These are phyloP conservation scores for Veloporphyrellus conicus DNA, from an alignment of 1,284 basidiomycete genomes.

Conservation along the genomic window DNA sequence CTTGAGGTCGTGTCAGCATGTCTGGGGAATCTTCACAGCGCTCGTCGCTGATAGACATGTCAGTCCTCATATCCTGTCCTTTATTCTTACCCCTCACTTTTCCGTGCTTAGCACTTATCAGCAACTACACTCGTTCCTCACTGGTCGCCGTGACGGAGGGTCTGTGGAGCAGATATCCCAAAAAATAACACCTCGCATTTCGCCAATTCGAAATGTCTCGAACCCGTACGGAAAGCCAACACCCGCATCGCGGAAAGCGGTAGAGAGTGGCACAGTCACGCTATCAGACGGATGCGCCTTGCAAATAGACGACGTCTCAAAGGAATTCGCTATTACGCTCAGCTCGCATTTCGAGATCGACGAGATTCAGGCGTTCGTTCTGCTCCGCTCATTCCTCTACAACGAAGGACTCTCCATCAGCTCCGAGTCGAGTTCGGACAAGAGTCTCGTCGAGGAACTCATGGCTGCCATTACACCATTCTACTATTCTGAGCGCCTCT, in stretches of 20 bases:
- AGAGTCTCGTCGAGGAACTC: constrained; percentile 50
- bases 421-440: constrained; percentile 42
- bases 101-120: constrained; percentile 52
- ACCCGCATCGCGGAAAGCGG: constrained; percentile 57
- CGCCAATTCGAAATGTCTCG: constrained; percentile 51
- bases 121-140: constrained; percentile 58
- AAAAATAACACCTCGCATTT: constrained; percentile 53
- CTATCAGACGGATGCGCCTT: constrained; percentile 60
- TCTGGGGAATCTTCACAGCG: constrained; percentile 43
- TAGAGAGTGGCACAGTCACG: constrained; percentile 62
- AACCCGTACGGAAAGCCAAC: constrained; percentile 67
- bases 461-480: constrained; percentile 72
- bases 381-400: constrained; percentile 74
- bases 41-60: constrained; percentile 49
- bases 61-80: constrained; percentile 16
- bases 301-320: constrained; percentile 61
- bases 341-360: constrained; percentile 71
- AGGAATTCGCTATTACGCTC: constrained; percentile 64
- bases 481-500: constrained; percentile 76
- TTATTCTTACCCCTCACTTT: neutral
- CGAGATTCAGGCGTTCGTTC: constrained; percentile 66
- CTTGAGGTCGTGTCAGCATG: constrained; percentile 29
- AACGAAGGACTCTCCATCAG: constrained; percentile 66
- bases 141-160: constrained; percentile 54
- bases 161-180: constrained; percentile 53